Evolutionary conservation across 2,329 filamentous ascomycete species (phyloP).

Genomic region (Phaeophleospora eucalypticola): DNA sequence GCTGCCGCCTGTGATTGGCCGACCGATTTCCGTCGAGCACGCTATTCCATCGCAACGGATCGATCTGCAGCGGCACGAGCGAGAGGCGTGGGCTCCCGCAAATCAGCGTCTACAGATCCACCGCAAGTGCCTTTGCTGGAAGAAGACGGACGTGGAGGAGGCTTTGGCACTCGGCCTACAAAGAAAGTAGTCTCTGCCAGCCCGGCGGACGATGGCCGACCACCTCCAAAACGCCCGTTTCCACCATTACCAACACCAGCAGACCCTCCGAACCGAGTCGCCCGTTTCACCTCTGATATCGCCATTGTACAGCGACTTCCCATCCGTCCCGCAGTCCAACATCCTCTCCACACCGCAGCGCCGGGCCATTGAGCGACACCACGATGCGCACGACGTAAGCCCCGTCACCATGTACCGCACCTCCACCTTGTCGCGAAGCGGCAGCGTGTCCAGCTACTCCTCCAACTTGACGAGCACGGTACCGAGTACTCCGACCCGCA

Average conservation of each 20-base stretch:
- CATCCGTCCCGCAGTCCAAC: neutral
- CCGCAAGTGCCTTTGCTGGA: no score
- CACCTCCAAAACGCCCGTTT: neutral
- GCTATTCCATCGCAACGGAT: no score
- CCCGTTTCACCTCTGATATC: slow-evolving; percentile 5
- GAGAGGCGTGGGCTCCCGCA: no score
- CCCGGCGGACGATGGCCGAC: slow-evolving; percentile 3
- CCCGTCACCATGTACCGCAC: slow-evolving; percentile 7
- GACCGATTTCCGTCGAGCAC: no score
- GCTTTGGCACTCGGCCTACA: no score
- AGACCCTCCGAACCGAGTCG: slow-evolving; percentile 2
- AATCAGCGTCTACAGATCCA: no score
- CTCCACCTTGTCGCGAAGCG: slow-evolving; percentile 17
- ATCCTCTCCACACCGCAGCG: slow-evolving; percentile 4
- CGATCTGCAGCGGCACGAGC: no score
- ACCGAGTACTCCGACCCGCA: slow-evolving; percentile 21
- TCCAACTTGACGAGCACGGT: slow-evolving; percentile 12
- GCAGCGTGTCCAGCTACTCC: slow-evolving; percentile 16
- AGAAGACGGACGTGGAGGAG: no score
- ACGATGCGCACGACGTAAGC: slow-evolving; percentile 12
- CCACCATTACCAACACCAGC: no score
- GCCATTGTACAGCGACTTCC: slow-evolving; percentile 1
- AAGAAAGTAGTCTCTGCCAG: no score
- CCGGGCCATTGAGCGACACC: slow-evolving; percentile 2
- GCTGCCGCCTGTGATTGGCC: no score